phyloP scores from a whole-genome alignment of 352 stramenopile species.

The Pythium volutum region DNA sequence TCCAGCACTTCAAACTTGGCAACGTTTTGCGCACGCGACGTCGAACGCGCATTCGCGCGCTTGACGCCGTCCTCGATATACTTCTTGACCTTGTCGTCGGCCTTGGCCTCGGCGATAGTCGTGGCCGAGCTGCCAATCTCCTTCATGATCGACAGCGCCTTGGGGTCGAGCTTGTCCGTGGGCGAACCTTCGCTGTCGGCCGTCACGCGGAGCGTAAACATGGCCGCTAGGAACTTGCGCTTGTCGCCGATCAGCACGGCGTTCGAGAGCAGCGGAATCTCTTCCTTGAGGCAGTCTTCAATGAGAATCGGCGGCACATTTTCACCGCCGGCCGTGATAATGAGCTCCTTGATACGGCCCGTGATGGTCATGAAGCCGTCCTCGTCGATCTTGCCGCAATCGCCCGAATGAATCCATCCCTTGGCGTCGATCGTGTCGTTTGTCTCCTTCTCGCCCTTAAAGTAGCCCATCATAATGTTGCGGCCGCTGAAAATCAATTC shows the following conservation, averaged over 20 bases:
- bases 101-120: conserved; percentile 67
- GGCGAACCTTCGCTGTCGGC: conserved; percentile 78
- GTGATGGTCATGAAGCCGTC: conserved; percentile 95
- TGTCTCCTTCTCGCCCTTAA: conserved; percentile 74
- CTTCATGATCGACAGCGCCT: conserved; percentile 52
- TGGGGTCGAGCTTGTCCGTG: conserved; percentile 78
- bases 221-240: conserved; percentile 88
- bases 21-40: conserved; percentile 82
- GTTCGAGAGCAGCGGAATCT: conserved; percentile 86
- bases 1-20: conserved; percentile 87
- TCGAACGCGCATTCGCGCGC: conserved; percentile 66
- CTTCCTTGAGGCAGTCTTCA: conserved; percentile 90
- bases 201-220: conserved; percentile 87
- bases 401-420: conserved; percentile 93
- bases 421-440: conserved; percentile 91
- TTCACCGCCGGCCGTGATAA: conserved; percentile 95
- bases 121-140: conserved; percentile 67
- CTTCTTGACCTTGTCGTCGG: conserved; percentile 71
- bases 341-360: conserved; percentile 95
- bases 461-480: conserved; percentile 90
- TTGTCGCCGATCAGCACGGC: conserved; percentile 92
- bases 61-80: conserved; percentile 76
- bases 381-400: conserved; percentile 89
- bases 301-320: conserved; percentile 93
- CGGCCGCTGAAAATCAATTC: conserved; percentile 81